A percentile compares a stretch with the other conserved stretches of the same genome.
These are phyloP conservation scores for Ophiostoma quercus DNA, from an alignment of 2,329 filamentous ascomycete species.

Conservation along the genomic window DNA sequence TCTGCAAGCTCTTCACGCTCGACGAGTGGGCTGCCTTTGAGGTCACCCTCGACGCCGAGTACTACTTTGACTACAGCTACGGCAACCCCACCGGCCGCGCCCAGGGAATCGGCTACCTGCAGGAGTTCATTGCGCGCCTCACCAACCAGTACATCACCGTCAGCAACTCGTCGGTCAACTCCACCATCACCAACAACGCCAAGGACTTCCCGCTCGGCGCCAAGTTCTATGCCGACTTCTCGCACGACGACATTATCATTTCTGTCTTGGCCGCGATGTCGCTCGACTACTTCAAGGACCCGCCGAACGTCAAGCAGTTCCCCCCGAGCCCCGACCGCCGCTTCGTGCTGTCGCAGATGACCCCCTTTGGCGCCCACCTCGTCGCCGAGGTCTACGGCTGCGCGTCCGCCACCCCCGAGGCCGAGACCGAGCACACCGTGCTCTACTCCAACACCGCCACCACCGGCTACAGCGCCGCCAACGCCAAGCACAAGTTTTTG, in stretches of 20 bases:
- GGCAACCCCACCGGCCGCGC: conserved; percentile 48
- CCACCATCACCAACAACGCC: conserved; percentile 43
- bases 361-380: conserved; percentile 51
- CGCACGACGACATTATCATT: conserved; percentile 49
- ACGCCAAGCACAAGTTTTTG: conserved; percentile 43
- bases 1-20: conserved; percentile 55
- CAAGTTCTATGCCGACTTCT: conserved; percentile 49
- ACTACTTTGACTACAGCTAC: conserved; percentile 43
- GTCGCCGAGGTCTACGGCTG: conserved; percentile 54
- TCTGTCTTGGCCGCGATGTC: conserved; percentile 48
- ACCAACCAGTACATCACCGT: conserved; percentile 42
- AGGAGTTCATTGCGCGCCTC: conserved; percentile 48
- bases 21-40: conserved; percentile 53
- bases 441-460: conserved; percentile 39
- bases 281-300: conserved; percentile 49
- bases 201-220: conserved; percentile 43
- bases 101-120: conserved; percentile 49
- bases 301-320: conserved; percentile 39
- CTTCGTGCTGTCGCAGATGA: conserved; percentile 47
- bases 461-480: conserved; percentile 42
- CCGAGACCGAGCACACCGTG: conserved; percentile 37
- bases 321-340: conserved; percentile 42
- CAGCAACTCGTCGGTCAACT: conserved; percentile 49
- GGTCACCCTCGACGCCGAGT: conserved; percentile 49
- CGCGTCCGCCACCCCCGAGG: conserved; percentile 36